Percentiles rank a stretch among this genome's conserved stretches.
Evolutionary conservation across 352 stramenopile genomes (phyloP).

Genomic region (Globisporangium barbulae): DNA sequence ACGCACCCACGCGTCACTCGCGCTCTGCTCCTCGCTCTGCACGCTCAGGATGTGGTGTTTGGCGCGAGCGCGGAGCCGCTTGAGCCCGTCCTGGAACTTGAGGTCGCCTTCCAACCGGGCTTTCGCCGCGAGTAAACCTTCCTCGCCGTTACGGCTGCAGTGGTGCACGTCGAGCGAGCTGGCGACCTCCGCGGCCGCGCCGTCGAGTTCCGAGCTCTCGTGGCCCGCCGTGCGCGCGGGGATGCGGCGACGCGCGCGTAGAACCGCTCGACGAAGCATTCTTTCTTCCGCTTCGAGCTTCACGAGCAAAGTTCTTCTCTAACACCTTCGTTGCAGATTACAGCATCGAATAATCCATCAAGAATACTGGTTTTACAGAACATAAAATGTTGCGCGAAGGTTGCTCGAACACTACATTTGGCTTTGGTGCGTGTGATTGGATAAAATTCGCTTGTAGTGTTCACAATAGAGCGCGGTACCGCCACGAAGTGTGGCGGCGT

Average conservation of each 20-base stretch:
- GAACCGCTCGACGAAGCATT: constrained; percentile 65
- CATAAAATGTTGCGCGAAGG: not conserved
- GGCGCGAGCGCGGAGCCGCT: constrained; percentile 8
- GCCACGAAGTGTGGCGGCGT: not conserved
- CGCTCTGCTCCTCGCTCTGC: constrained; percentile 43
- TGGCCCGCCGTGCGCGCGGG: constrained; percentile 55
- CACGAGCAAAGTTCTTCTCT: constrained; percentile 14
- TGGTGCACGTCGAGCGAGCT: constrained; percentile 44
- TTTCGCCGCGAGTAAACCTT: constrained; percentile 24
- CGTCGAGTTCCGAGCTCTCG: constrained; percentile 35
- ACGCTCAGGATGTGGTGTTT: constrained; percentile 31
- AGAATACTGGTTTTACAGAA: not conserved
- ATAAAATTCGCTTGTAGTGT: not conserved
- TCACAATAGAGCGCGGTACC: constrained; percentile 4
- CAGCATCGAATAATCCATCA: not conserved
- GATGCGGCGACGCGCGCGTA: constrained; percentile 52
- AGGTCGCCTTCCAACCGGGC: constrained; percentile 13
- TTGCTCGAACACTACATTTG: not conserved
- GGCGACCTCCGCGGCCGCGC: constrained; percentile 21
- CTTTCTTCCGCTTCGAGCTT: not conserved
- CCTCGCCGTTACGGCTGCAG: constrained; percentile 24
- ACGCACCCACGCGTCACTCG: constrained; percentile 50
- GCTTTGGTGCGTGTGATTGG: not conserved
- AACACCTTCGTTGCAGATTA: not conserved
- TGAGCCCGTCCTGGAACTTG: constrained; percentile 12